A percentile compares a stretch with the other conserved stretches of the same genome.
These are phyloP conservation scores for Tricholoma sp. DNA, from an alignment of 768 basidiomycete species.

Conservation along the genomic window DNA sequence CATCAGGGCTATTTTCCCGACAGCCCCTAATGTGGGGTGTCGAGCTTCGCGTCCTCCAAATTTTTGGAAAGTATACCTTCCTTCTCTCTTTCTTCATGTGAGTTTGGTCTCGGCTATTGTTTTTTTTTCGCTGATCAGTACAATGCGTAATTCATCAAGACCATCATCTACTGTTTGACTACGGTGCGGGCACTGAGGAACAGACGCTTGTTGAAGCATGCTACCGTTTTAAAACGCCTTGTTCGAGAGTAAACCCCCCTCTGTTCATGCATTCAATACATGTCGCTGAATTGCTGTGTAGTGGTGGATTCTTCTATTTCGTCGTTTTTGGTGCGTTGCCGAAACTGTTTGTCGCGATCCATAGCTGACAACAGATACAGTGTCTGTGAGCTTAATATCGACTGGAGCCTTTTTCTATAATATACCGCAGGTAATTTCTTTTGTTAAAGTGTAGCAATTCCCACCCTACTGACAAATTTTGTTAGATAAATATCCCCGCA, in stretches of 20 bases:
- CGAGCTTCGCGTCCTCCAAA: slow-evolving; percentile 23
- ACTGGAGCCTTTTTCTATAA: slow-evolving; percentile 28
- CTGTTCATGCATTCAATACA: neutral
- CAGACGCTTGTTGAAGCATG: slow-evolving; percentile 23
- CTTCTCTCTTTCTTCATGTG: slow-evolving; percentile 34
- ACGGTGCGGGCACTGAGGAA: slow-evolving; percentile 29
- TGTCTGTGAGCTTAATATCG: slow-evolving; percentile 26
- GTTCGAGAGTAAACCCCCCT: slow-evolving; percentile 31
- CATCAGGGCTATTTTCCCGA: slow-evolving; percentile 1
- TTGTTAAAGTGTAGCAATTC: neutral
- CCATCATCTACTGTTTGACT: slow-evolving; percentile 30
- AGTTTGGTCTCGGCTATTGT: slow-evolving; percentile 8
- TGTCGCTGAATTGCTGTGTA: slow-evolving; percentile 9
- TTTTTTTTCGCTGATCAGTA: neutral
- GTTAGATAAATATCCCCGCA: slow-evolving; percentile 31
- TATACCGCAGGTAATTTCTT: slow-evolving; percentile 19
- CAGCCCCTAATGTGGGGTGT: slow-evolving; percentile 23
- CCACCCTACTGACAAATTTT: neutral
- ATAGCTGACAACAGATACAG: slow-evolving; percentile 11
- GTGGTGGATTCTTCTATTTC: slow-evolving; percentile 38
- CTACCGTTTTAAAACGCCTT: slow-evolving; percentile 29
- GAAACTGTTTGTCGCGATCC: neutral
- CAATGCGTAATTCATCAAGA: slow-evolving; percentile 15
- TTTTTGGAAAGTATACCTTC: slow-evolving; percentile 32
- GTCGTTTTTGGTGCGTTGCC: slow-evolving; percentile 30